Percentiles rank a stretch among this genome's conserved stretches.
These are phyloP conservation scores for Aureobasidium sp. DNA, from an alignment of 2,329 filamentous ascomycete species.

Conservation along the genomic window DNA sequence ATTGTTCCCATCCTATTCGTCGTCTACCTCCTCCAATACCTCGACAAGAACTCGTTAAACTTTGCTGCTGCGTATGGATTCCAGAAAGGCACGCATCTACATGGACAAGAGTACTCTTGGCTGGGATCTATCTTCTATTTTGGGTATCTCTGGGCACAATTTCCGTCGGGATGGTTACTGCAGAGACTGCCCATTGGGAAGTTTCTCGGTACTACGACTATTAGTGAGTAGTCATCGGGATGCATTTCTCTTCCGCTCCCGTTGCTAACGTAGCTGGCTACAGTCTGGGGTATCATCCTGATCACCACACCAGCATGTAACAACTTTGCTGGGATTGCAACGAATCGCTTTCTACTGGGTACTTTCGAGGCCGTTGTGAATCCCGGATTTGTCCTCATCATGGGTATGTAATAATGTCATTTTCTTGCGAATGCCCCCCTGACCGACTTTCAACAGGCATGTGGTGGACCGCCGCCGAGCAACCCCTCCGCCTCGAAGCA, in stretches of 20 bases:
- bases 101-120: conserved; percentile 48
- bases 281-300: conserved; percentile 35
- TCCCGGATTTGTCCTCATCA: conserved; percentile 32
- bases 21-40: conserved; percentile 35
- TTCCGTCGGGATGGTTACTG: conserved; percentile 38
- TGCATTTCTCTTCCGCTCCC: neutral
- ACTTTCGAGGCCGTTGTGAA: conserved; percentile 32
- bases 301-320: conserved; percentile 36
- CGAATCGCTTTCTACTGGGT: conserved; percentile 32
- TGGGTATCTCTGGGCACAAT: conserved; percentile 42
- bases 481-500: conserved; percentile 24
- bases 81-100: conserved; percentile 41
- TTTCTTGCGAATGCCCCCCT: neutral
- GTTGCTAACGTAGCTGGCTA: neutral
- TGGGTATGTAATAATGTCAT: conserved; percentile 18
- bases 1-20: conserved; percentile 29
- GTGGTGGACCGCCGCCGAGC: conserved; percentile 24
- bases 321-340: conserved; percentile 34
- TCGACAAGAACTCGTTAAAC: conserved; percentile 34
- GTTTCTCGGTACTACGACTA: conserved; percentile 33
- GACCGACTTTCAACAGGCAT: conserved; percentile 16
- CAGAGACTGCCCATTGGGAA: conserved; percentile 43
- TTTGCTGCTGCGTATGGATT: conserved; percentile 47
- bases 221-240: neutral
- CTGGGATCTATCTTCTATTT: conserved; percentile 46